phyloP scores from a whole-genome alignment of 148 eudicot species.

The Polygonum maritimum region DNA sequence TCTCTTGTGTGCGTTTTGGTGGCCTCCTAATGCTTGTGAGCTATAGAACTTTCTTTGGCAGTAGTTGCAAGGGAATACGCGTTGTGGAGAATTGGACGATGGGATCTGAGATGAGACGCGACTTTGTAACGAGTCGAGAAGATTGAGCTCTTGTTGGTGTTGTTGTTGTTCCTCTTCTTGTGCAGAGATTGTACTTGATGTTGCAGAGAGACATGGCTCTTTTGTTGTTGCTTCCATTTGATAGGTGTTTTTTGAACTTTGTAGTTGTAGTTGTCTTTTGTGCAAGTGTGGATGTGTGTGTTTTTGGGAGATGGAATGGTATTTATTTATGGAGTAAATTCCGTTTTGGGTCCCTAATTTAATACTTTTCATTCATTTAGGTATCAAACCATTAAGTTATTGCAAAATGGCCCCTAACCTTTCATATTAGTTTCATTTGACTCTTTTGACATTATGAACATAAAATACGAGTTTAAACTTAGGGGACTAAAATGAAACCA shows the following conservation, averaged over 20 bases:
- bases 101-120: neutral
- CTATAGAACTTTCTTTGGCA: constrained; percentile 13
- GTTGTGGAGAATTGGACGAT: neutral
- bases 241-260: neutral
- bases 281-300: neutral
- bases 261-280: neutral
- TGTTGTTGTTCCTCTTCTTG: neutral
- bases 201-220: neutral
- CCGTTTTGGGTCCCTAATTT: neutral
- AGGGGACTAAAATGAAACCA: too few relatives aligned
- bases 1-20: constrained; percentile 23
- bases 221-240: neutral
- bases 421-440: neutral
- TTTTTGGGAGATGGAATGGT: constrained; percentile 3
- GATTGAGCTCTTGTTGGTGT: constrained; percentile 1
- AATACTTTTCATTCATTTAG: neutral
- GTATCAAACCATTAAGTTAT: neutral
- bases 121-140: neutral
- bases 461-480: too few relatives aligned
- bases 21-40: constrained; percentile 25
- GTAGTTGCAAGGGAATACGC: constrained; percentile 12
- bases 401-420: neutral
- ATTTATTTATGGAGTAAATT: neutral
- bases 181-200: neutral
- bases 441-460: too few relatives aligned